A percentile compares a stretch with the other conserved stretches of the same genome.
Evolutionary conservation across 2,329 filamentous ascomycete genomes (phyloP).

Genomic region (Cladosporium phlei): DNA sequence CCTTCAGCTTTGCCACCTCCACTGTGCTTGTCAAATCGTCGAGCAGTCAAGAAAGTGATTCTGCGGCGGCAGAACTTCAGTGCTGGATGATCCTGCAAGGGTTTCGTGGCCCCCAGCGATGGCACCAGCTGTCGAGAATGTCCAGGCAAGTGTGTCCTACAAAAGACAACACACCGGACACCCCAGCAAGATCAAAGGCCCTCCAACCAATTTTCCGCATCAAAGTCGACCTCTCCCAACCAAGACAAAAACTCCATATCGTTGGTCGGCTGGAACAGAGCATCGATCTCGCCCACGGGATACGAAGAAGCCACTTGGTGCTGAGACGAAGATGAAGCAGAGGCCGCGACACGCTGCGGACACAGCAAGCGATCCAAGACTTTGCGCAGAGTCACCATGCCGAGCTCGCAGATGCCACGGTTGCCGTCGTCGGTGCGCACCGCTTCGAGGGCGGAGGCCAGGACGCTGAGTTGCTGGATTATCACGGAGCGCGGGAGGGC

Average conservation of each 20-base stretch:
- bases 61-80: no score
- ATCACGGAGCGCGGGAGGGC: conserved; percentile 41
- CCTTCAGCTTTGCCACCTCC: no score
- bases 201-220: background rate
- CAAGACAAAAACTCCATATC: conserved; percentile 5
- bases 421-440: conserved; percentile 37
- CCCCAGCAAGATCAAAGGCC: background rate
- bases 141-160: no score
- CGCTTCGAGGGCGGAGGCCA: conserved; percentile 38
- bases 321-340: no score
- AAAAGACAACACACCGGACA: no score
- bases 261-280: background rate
- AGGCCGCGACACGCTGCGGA: background rate
- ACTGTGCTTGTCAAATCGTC: no score
- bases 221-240: background rate
- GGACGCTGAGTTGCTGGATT: conserved; percentile 42
- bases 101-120: no score
- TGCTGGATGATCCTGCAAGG: no score
- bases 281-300: background rate
- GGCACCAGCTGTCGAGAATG: no score
- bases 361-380: background rate
- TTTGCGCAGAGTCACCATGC: background rate
- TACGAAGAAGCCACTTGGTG: background rate
- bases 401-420: conserved; percentile 33
- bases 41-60: no score